Evolutionary conservation across 2,329 filamentous ascomycete genomes (phyloP).

Genomic region (Stenocarpella maydis): DNA sequence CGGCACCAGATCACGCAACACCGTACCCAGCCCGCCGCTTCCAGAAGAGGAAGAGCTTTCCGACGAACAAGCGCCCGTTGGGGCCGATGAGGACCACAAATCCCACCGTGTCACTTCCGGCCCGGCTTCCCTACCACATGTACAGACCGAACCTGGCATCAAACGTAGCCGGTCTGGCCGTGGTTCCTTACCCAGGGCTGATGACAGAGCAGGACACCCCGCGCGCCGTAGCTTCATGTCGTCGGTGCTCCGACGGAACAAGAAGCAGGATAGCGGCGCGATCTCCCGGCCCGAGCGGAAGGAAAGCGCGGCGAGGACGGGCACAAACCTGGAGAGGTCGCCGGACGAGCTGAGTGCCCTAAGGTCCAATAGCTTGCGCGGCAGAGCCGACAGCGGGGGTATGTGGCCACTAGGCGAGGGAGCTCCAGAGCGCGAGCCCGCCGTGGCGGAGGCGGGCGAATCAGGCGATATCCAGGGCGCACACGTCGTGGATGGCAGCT

Average conservation of each 20-base stretch:
- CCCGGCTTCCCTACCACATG: not conserved
- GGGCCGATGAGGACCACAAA: slow-evolving; percentile 54
- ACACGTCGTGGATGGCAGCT: slow-evolving; percentile 40
- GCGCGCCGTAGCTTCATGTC: slow-evolving; percentile 60
- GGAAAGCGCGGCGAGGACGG: slow-evolving; percentile 68
- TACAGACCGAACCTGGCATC: slow-evolving; percentile 42
- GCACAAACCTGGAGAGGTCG: slow-evolving; percentile 69
- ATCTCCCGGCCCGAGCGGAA: slow-evolving; percentile 60
- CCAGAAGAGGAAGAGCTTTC: slow-evolving; percentile 59
- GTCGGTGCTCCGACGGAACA: slow-evolving; percentile 67
- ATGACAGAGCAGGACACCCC: slow-evolving; percentile 35
- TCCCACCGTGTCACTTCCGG: slow-evolving; percentile 19
- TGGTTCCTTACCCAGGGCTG: slow-evolving; percentile 41
- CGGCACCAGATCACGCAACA: not conserved
- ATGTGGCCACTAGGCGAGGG: slow-evolving; percentile 41
- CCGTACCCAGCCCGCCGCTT: slow-evolving; percentile 44
- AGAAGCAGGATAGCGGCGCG: slow-evolving; percentile 60
- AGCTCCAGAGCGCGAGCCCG: not conserved
- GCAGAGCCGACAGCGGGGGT: slow-evolving; percentile 37
- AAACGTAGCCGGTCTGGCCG: slow-evolving; percentile 53
- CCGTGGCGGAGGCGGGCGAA: slow-evolving; percentile 37
- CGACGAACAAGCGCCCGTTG: slow-evolving; percentile 55
- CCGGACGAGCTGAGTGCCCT: slow-evolving; percentile 60
- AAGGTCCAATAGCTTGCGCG: slow-evolving; percentile 44
- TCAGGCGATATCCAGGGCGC: slow-evolving; percentile 47